Conservation (phyloP, 345 rosid species). For the Combretum micranthum region DNA sequence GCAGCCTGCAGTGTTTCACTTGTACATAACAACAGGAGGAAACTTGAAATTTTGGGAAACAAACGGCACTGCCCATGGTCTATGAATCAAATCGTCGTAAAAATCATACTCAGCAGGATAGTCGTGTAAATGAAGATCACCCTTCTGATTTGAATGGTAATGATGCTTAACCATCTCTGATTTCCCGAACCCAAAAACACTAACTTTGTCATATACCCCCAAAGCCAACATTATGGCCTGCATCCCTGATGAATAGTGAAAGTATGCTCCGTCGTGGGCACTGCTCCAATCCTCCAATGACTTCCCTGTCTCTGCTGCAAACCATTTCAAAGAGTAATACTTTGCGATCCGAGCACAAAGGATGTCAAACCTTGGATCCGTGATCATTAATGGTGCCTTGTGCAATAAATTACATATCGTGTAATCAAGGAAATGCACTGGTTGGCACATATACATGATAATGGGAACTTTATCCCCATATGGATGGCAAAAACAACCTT, state of each 20-base stretch:
- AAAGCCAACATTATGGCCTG: conserved; percentile 80
- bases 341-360: conserved; percentile 70
- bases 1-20: conserved; percentile 24
- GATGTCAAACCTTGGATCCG: conserved; percentile 78
- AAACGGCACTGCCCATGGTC: conserved; percentile 65
- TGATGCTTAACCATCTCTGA: conserved; percentile 59
- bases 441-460: conserved; percentile 81
- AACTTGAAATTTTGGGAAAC: conserved; percentile 49
- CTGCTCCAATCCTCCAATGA: conserved; percentile 55
- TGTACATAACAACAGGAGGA: conserved; percentile 58
- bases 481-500: conserved; percentile 73
- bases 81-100: conserved; percentile 49
- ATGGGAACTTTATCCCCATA: conserved; percentile 63
- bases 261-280: conserved; percentile 63
- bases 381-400: conserved; percentile 51
- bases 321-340: conserved; percentile 70
- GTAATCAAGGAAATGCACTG: conserved; percentile 78
- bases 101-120: conserved; percentile 74
- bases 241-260: conserved; percentile 93
- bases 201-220: conserved; percentile 71
- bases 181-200: conserved; percentile 89
- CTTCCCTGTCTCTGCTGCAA: conserved; percentile 40
- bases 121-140: conserved; percentile 76
- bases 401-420: conserved; percentile 51
- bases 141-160: conserved; percentile 84